A percentile compares a stretch with the other conserved stretches of the same genome.
Conservation (phyloP, 106 monocot genomes). For the Agapanthus africanus region DNA sequence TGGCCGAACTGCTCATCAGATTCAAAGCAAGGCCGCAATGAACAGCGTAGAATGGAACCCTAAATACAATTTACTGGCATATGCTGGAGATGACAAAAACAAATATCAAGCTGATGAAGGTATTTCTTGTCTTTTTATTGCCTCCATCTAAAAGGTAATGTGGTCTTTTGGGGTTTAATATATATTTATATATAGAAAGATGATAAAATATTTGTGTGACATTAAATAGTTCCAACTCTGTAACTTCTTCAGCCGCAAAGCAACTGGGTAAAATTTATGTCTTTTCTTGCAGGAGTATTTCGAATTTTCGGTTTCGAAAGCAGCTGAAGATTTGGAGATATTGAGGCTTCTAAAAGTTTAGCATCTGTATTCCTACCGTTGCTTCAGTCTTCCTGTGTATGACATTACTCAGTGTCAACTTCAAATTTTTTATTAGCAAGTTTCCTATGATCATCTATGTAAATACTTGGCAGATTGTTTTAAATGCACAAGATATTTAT, state of each 20-base stretch:
- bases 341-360: not conserved
- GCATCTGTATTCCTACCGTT: not conserved
- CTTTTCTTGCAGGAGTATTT: slow-evolving; percentile 11
- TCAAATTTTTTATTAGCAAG: no score
- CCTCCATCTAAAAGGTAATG: not conserved
- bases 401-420: no score
- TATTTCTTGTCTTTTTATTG: slow-evolving; percentile 5
- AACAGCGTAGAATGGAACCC: slow-evolving; percentile 99
- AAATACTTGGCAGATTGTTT: no score
- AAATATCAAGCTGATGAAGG: slow-evolving; percentile 88
- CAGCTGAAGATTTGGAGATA: not conserved
- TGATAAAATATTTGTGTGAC: no score
- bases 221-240: no score
- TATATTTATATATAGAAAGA: not conserved
- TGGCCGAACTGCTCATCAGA: slow-evolving; percentile 83
- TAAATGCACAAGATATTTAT: no score
- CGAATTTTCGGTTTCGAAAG: slow-evolving; percentile 14
- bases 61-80: slow-evolving; percentile 82
- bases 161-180: not conserved
- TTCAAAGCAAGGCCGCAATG: slow-evolving; percentile 90
- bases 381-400: no score
- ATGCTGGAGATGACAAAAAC: slow-evolving; percentile 97
- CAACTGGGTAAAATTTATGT: not conserved
- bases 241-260: not conserved
- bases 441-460: no score